Percentiles rank a stretch among this genome's conserved stretches.
These are phyloP conservation scores for Naganishia liquefaciens DNA, from an alignment of 1,284 basidiomycete genomes.

Conservation along the genomic window DNA sequence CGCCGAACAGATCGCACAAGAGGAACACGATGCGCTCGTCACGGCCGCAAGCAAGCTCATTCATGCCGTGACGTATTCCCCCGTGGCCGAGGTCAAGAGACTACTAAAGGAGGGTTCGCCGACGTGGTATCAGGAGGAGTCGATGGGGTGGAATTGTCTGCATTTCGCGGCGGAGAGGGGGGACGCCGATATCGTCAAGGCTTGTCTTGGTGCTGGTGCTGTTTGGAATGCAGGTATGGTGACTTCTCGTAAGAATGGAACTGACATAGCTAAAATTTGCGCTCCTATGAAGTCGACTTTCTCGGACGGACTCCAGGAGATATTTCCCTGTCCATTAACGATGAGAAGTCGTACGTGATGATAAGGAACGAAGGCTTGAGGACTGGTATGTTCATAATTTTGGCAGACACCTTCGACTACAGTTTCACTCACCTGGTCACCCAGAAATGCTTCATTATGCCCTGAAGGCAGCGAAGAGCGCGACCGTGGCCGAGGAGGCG, in stretches of 20 bases:
- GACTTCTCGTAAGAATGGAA: too few relatives aligned
- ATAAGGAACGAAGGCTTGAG: constrained; percentile 85
- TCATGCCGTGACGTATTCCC: constrained; percentile 60
- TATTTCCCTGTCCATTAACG: constrained; percentile 80
- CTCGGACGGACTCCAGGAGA: constrained; percentile 81
- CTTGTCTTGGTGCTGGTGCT: constrained; percentile 77
- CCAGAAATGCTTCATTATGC: constrained; percentile 56
- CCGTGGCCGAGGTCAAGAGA: constrained; percentile 59
- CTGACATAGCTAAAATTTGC: not conserved
- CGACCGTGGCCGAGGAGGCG: constrained; percentile 18
- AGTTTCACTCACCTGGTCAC: too few relatives aligned
- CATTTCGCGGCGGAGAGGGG: constrained; percentile 84
- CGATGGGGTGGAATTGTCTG: constrained; percentile 76
- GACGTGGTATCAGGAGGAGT: constrained; percentile 85
- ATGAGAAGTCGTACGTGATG: constrained; percentile 67
- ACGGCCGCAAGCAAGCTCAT: constrained; percentile 55
- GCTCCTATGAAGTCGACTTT: constrained; percentile 64
- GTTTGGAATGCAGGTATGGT: constrained; percentile 82
- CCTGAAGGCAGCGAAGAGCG: constrained; percentile 34
- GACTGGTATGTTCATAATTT: constrained; percentile 60
- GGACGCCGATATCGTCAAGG: constrained; percentile 63
- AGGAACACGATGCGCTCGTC: constrained; percentile 25
- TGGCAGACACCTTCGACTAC: not conserved
- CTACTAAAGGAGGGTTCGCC: constrained; percentile 75
- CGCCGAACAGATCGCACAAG: constrained; percentile 21